Percentiles rank a stretch among this genome's conserved stretches.
Conservation (phyloP, 352 stramenopile genomes). For the Pythium grandisporangium region DNA sequence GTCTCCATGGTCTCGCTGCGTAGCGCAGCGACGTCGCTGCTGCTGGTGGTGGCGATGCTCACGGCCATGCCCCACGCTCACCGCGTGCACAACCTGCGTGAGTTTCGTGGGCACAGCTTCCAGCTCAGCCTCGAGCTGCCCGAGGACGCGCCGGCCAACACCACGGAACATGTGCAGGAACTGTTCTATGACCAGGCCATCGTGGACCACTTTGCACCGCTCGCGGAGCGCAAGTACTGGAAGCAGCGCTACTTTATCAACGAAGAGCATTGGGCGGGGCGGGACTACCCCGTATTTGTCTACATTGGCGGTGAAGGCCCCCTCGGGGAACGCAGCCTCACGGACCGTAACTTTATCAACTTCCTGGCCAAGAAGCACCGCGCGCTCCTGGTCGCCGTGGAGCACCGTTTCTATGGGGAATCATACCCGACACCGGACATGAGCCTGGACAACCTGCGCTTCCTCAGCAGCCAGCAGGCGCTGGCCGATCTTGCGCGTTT, state of each 20-base stretch:
- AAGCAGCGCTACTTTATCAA: constrained; percentile 89
- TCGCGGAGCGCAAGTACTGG: constrained; percentile 52
- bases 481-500: constrained; percentile 91
- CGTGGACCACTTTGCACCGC: constrained; percentile 61
- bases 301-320: constrained; percentile 81
- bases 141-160: constrained; percentile 11
- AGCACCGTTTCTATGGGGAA: constrained; percentile 95
- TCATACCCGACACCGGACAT: constrained; percentile 84
- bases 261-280: constrained; percentile 75
- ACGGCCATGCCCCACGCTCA: constrained; percentile 1
- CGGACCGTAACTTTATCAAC: constrained; percentile 72
- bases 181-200: constrained; percentile 51
- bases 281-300: constrained; percentile 80
- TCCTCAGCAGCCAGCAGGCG: constrained; percentile 85
- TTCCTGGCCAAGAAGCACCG: constrained; percentile 63
- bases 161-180: constrained; percentile 27
- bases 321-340: constrained; percentile 41
- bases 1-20: neutral
- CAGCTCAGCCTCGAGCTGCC: constrained; percentile 37
- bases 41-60: neutral
- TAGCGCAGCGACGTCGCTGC: constrained; percentile 2
- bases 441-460: constrained; percentile 74
- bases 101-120: constrained; percentile 63
- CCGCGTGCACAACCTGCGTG: constrained; percentile 36
- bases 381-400: constrained; percentile 82